Evolutionary conservation across 208 protist genomes (phyloP), one percentile per base, ranked within the genome.

Genomic region (Crithidia mellificae): DNA sequence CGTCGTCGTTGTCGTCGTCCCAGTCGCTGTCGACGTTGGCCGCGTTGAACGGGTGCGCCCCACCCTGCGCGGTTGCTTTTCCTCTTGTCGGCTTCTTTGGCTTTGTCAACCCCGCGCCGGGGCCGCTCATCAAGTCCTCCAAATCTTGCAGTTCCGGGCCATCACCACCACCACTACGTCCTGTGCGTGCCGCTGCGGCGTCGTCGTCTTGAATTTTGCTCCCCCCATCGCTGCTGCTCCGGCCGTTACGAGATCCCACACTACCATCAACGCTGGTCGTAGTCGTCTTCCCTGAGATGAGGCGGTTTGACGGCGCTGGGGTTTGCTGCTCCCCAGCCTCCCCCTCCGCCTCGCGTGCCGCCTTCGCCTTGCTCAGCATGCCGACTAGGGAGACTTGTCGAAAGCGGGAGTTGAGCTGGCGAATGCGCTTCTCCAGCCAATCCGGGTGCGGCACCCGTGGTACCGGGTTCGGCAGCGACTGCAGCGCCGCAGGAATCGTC

Each of bases 401-500:
- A 55, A 85, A 96, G 25, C 83, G 81, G 6, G 92, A 95, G 75
- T 74, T 83, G 59, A 84, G 84, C 65, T 95, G 85, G 29, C 86
- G 80, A 19, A 99, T 66, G 34, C 89, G 77, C 72, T 98, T 96
- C 12, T 91, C 57, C 51, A 99, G 87, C 98, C 99, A 99, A 29
- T 99, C 96, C 0, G 99, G 99, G 72, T 99, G 97, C 17, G 30
- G 57, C 34, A 99, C 97, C 7, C 98, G 88, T 20, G 98, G 98
- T 1, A 99, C 95, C 11, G 98, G 98, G 80, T 99, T 99, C 0
- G 70, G 51, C 25, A 99, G 54, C 12, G 77, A 77, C 78, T 99
- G 99, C 41, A 99, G 78, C 15, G 97, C 98, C 6, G 99, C 98
- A 2, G 99, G 99, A 71, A 99, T 99, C 8, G 98, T 99, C 63